Base-by-base conservation (phyloP, 2,329 filamentous ascomycete genomes). In the Claviceps digitariae region DNA sequence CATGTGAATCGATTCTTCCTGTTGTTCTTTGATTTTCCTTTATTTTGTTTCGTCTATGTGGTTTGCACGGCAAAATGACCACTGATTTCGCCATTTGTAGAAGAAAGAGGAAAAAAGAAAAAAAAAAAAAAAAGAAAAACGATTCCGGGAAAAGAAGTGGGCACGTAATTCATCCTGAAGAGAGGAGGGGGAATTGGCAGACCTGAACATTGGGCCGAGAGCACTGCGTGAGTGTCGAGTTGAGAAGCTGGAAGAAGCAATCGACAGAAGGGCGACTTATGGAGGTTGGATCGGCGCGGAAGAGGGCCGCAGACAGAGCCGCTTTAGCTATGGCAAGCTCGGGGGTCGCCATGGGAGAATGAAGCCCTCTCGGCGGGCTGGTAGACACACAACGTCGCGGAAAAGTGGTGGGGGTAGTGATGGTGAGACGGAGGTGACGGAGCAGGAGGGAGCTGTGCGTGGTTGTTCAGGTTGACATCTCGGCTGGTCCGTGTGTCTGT, bases 141-240 rank as follows among this genome's bases (percentile, higher is more conserved):
- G 10, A n/a, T n/a, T n/a, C n/a, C n/a, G n/a, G 9, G 6, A 23
- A 17, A 17, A 4, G 23, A 3, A 45, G 23, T 12, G 52, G 41
- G 46, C 23, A 40, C 10, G 36, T 17, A n/a, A 38, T 38, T 5
- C 36, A n/a, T 38, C 36, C 6, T 38, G 5, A 2, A 38, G 36
- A 8, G 23, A 43, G 12, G 31, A n/a, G 25, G 60, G 49, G 40
- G 13, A 31, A 23, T 17, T 8, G 31, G 75, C 84, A 89, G 87
- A 93, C 87, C 87, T 93, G 87, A 76, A 93, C 84, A 74, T 91
- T 90, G 74, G 75, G 72, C 64, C 82, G 78, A 64, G 86, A 87
- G 79, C 87, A 91, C 73, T 82, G 78, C 70, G 76, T 71, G 64
- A 87, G 71, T 62, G 78, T 78, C 65, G 76, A 72, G 67, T 83